These are phyloP conservation scores for Cinnamomum micranthum DNA, from an alignment of 164 flowering plant species.

Conservation along the genomic window DNA sequence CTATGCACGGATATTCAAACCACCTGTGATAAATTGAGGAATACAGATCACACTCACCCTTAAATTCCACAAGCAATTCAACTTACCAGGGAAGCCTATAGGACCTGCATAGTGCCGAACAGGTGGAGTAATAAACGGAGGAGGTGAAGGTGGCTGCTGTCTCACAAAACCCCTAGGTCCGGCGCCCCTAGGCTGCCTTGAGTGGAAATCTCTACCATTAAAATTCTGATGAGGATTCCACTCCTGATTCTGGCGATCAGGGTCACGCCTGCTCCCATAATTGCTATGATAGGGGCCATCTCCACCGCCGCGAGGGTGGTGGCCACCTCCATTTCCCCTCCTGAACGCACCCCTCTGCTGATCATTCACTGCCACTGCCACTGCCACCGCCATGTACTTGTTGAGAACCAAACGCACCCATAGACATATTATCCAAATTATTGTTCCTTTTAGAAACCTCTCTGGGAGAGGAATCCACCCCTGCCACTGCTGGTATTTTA, in stretches of 20 bases:
- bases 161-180: slow-evolving; percentile 29
- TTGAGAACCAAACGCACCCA: slow-evolving; percentile 4
- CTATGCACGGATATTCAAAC: background rate
- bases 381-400: slow-evolving; percentile 17
- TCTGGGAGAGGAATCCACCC: slow-evolving; percentile 36
- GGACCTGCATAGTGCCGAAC: slow-evolving; percentile 34
- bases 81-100: slow-evolving; percentile 45
- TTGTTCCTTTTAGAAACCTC: slow-evolving; percentile 28
- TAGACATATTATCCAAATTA: slow-evolving; percentile 40
- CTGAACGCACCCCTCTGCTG: slow-evolving; percentile 35
- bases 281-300: slow-evolving; percentile 37
- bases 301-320: slow-evolving; percentile 8
- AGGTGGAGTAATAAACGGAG: slow-evolving; percentile 32
- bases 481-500: slow-evolving; percentile 12
- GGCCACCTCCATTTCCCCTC: slow-evolving; percentile 33
- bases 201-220: slow-evolving; percentile 40
- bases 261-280: slow-evolving; percentile 66
- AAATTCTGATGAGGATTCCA: slow-evolving; percentile 42
- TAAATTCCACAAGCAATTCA: background rate
- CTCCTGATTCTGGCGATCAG: slow-evolving; percentile 53
- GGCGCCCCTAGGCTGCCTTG: slow-evolving; percentile 37
- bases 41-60: background rate
- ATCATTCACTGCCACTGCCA: slow-evolving; percentile 19
- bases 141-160: slow-evolving; percentile 21
- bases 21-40: background rate